Evolutionary conservation across 352 stramenopile genomes (phyloP), one percentile per base, ranked within the genome.

Genomic region (Pythium apleroticum): DNA sequence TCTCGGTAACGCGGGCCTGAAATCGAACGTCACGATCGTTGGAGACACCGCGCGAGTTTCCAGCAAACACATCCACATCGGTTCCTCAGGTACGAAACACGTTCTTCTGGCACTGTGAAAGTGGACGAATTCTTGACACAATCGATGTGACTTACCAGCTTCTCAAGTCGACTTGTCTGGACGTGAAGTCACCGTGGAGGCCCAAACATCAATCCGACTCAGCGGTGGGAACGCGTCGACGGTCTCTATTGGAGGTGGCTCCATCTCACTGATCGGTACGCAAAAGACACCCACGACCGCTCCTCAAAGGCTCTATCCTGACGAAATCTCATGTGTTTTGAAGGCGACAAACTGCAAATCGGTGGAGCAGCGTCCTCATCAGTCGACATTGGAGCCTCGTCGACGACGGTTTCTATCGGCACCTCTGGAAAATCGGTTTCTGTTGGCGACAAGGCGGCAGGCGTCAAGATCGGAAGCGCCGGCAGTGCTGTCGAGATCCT

Each of bases 11-110:
- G 19, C 28, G 2, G 25, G 22, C 17, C 30, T 64, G 11, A 54
- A 63, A 27, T 56, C 59, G 4, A 54, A 57, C 22, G 45, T 72
- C 12, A 56, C 65, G 4, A 45, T 72, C 17, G 35, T 52, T 37
- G 65, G 65, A 4, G 46, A 55, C 8, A 64, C 4, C 17, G n/a
- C 39, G 8, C 43, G 24, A 9, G 22, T 63, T 1, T 63, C 39
- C 37, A 63, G 28, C n/a, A 54, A 54, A 30, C 27, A 54, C 20
- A 52, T 63, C 30, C 33, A 48, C 14, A 35, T 60, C 17, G 60
- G 60, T 20, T 39, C 60, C 12, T 30, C 50, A 41, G 43, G 60
- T 67, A 61, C 25, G 59, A 24, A 5, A 12, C 4, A 19, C 19
- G 35, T 17, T 15, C 14, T 41, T 41, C 4, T n/a, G 35, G 14